A percentile compares a stretch with the other conserved stretches of the same genome.
phyloP scores from a whole-genome alignment of 2,329 filamentous ascomycete species.

The Nakataea oryzae region DNA sequence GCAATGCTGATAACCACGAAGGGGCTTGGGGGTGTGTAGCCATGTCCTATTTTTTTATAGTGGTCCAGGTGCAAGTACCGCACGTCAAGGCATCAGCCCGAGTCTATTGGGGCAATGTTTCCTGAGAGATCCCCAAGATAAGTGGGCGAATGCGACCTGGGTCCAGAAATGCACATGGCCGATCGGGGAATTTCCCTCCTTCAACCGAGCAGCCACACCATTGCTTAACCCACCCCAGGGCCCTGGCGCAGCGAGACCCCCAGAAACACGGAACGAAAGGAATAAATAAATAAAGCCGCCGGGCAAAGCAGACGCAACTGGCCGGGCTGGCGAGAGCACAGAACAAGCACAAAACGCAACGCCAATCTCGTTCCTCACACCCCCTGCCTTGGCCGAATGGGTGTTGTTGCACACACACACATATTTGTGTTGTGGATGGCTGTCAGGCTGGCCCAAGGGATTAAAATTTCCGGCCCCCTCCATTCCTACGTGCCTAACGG shows the following conservation, averaged over 20 bases:
- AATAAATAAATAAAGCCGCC: background rate
- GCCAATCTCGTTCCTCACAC: background rate
- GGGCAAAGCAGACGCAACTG: background rate
- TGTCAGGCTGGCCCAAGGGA: background rate
- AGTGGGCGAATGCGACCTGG: background rate
- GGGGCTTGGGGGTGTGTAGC: background rate
- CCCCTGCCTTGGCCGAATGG: background rate
- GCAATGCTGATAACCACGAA: background rate
- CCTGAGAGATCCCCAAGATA: constrained; percentile 1
- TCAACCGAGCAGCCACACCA: background rate
- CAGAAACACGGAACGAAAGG: background rate
- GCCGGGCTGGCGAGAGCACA: too few relatives aligned
- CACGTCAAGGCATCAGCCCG: background rate
- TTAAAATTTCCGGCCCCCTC: background rate
- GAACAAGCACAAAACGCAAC: background rate
- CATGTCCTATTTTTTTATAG: background rate
- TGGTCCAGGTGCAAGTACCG: background rate
- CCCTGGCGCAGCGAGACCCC: background rate
- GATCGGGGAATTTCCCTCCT: background rate
- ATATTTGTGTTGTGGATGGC: background rate
- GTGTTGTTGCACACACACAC: background rate
- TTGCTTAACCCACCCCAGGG: background rate
- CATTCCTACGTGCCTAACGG: background rate
- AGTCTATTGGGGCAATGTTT: background rate
- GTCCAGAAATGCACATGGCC: background rate